A percentile compares a stretch with the other conserved stretches of the same genome.
phyloP scores from a whole-genome alignment of 345 rosid genomes.

The Iberis pinnata region DNA sequence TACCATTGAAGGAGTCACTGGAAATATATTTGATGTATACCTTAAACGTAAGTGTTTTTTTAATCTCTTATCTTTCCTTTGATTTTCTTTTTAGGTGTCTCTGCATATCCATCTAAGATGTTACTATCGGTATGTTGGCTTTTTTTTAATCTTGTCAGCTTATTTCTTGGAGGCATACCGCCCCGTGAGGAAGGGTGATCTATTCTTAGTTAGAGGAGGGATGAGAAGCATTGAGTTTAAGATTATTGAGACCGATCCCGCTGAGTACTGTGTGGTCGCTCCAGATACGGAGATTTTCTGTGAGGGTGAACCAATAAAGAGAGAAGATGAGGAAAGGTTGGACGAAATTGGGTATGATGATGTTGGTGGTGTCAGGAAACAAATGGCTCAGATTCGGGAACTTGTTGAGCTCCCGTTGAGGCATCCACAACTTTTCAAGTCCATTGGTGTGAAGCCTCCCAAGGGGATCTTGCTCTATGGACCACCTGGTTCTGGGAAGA shows the following conservation, averaged over 20 bases:
- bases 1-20: conserved; percentile 59
- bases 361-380: conserved; percentile 70
- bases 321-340: conserved; percentile 66
- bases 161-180: conserved; percentile 66
- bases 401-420: conserved; percentile 62
- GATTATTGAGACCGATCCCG: conserved; percentile 41
- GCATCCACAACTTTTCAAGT: conserved; percentile 66
- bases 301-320: conserved; percentile 59
- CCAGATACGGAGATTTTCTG: conserved; percentile 69
- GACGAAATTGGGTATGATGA: conserved; percentile 74
- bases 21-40: conserved; percentile 55
- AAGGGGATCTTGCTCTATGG: conserved; percentile 65
- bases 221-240: conserved; percentile 69
- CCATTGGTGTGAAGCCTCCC: conserved; percentile 69
- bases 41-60: conserved; percentile 45
- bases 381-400: conserved; percentile 72
- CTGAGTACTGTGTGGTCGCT: conserved; percentile 63
- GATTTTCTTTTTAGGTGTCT: neutral
- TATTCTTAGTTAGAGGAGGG: conserved; percentile 63
- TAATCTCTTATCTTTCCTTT: neutral
- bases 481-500: conserved; percentile 55
- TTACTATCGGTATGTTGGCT: too few relatives aligned
- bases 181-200: conserved; percentile 60
- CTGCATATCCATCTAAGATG: too few relatives aligned
- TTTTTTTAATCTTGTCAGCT: conserved; percentile 30